Percentiles rank a stretch among this genome's conserved stretches.
Conservation (phyloP, 1,139 yeast genomes). For the Yamadazyma siamensis region DNA sequence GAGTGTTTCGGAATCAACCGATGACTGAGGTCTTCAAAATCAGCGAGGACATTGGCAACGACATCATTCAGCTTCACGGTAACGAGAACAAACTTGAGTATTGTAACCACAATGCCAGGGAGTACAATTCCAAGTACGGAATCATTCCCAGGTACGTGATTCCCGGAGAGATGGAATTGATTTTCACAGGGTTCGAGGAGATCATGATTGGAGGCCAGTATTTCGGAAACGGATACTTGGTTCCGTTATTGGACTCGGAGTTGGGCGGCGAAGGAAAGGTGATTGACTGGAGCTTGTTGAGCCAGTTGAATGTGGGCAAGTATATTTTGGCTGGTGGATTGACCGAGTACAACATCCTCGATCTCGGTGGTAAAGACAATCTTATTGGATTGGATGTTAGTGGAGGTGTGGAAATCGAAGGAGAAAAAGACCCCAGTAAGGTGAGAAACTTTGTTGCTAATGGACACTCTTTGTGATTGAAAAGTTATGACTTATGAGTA, state of each 20-base stretch:
- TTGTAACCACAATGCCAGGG: slow-evolving; percentile 23
- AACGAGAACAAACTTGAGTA: slow-evolving; percentile 58
- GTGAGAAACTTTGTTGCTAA: slow-evolving; percentile 53
- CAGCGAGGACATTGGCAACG: slow-evolving; percentile 52
- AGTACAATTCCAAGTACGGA: slow-evolving; percentile 38
- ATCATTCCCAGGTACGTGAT: slow-evolving; percentile 69
- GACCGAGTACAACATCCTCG: slow-evolving; percentile 63
- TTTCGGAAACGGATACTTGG: slow-evolving; percentile 26
- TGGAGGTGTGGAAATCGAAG: slow-evolving; percentile 82
- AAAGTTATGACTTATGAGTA: neutral
- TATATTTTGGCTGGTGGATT: slow-evolving; percentile 89
- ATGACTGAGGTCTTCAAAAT: slow-evolving; percentile 53
- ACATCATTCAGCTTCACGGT: slow-evolving; percentile 88
- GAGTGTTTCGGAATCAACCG: slow-evolving; percentile 85
- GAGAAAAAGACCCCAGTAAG: slow-evolving; percentile 65
- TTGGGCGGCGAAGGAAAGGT: slow-evolving; percentile 86
- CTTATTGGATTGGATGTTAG: slow-evolving; percentile 92
- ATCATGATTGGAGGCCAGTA: slow-evolving; percentile 18
- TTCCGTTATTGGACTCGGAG: slow-evolving; percentile 80
- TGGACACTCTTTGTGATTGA: slow-evolving; percentile 24
- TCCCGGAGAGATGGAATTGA: slow-evolving; percentile 45
- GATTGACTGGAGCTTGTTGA: slow-evolving; percentile 61
- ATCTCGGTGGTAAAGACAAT: slow-evolving; percentile 44
- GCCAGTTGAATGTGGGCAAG: slow-evolving; percentile 33
- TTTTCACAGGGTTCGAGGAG: slow-evolving; percentile 16